These are phyloP conservation scores for Citrullus amarus DNA, from an alignment of 306 rosid genomes.

Conservation along the genomic window DNA sequence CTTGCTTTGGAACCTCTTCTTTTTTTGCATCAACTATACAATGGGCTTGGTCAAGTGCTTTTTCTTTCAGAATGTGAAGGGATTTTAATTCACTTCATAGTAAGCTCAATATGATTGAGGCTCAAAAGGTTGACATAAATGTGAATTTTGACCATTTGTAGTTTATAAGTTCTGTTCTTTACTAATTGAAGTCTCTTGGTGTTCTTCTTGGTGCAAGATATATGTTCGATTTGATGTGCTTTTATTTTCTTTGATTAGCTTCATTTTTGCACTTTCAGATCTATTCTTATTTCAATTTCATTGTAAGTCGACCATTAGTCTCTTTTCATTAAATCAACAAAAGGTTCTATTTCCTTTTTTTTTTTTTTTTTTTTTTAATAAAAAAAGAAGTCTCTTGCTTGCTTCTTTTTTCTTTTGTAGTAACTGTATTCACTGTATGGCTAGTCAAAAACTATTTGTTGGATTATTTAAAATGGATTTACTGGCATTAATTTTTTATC, in stretches of 20 bases:
- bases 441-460: neutral
- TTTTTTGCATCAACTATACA: slow-evolving; percentile 8
- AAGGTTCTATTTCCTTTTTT: too few relatives aligned
- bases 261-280: too few relatives aligned
- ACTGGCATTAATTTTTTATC: neutral
- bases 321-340: too few relatives aligned
- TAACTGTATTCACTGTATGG: neutral
- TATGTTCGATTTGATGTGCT: too few relatives aligned
- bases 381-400: neutral
- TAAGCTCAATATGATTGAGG: neutral
- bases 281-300: too few relatives aligned
- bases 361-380: neutral
- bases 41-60: neutral
- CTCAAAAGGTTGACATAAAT: neutral
- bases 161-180: neutral
- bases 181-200: neutral
- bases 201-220: too few relatives aligned
- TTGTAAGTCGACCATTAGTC: too few relatives aligned
- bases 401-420: neutral
- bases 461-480: neutral
- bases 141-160: neutral
- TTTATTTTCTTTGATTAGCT: too few relatives aligned
- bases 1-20: slow-evolving; percentile 7
- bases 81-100: slow-evolving; percentile 1
- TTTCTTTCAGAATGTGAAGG: neutral